These are phyloP conservation scores for Trichoderma cornu-damae DNA, from an alignment of 2,329 filamentous ascomycete genomes.

Conservation along the genomic window DNA sequence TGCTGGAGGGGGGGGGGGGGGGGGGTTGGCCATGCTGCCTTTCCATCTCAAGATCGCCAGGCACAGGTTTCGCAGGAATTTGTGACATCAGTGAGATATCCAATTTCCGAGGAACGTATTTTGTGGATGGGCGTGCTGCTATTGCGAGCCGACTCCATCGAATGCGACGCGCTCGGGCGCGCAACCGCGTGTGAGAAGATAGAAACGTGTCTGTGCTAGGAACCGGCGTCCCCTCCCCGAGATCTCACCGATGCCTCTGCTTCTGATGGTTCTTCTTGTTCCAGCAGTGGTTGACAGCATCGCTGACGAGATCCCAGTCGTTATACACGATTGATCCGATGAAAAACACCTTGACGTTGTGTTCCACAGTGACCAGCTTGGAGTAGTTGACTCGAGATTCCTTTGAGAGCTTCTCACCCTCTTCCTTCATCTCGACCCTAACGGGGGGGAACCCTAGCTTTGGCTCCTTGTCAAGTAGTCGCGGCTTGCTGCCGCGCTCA, in stretches of 20 bases:
- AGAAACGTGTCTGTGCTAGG: slow-evolving; percentile 20
- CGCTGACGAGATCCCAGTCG: slow-evolving; percentile 39
- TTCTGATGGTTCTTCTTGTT: slow-evolving; percentile 39
- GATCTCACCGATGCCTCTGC: slow-evolving; percentile 24
- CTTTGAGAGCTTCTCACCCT: slow-evolving; percentile 42
- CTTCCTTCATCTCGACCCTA: slow-evolving; percentile 38
- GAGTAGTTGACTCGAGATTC: slow-evolving; percentile 56
- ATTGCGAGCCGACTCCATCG: slow-evolving; percentile 14
- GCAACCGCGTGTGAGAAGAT: slow-evolving; percentile 5
- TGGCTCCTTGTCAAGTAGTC: slow-evolving; percentile 39
- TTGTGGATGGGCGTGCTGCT: slow-evolving; percentile 24
- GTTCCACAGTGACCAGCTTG: slow-evolving; percentile 52
- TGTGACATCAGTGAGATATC: slow-evolving; percentile 5
- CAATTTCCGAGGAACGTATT: slow-evolving; percentile 30
- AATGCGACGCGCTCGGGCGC: slow-evolving; percentile 13
- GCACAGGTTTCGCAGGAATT: slow-evolving; percentile 22
- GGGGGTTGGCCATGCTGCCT: not conserved
- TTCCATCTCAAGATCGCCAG: not conserved
- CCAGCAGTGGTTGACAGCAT: slow-evolving; percentile 49
- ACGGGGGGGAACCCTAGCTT: slow-evolving; percentile 45
- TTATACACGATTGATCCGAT: slow-evolving; percentile 43
- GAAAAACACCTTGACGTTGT: slow-evolving; percentile 54
- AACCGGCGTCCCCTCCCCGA: not conserved
- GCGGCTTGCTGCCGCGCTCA: slow-evolving; percentile 32
- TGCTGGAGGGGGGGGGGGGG: too few species aligned